Conservation (phyloP, 352 stramenopile species). For the Phytopythium kandeliae region DNA sequence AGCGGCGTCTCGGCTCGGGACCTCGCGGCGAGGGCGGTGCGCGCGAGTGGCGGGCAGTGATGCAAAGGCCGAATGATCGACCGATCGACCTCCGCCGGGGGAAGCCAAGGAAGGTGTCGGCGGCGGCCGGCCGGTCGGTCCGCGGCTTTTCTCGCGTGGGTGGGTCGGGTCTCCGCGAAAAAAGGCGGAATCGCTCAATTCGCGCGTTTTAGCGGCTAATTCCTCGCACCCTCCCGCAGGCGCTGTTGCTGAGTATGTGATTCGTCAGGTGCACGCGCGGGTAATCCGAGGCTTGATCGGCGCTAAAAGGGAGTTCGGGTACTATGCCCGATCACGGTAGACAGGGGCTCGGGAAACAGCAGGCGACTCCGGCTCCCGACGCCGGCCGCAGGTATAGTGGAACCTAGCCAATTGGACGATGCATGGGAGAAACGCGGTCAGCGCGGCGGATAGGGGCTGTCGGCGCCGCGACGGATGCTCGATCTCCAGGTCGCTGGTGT, state of each 20-base stretch:
- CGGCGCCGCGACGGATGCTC: too few species aligned
- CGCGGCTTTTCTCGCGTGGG: too few species aligned
- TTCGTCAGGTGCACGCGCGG: neutral
- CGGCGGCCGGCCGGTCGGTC: too few species aligned
- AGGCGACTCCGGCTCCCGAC: conserved; percentile 2
- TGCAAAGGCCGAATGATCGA: neutral
- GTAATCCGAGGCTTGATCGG: neutral
- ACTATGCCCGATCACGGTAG: neutral
- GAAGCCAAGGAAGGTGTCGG: neutral
- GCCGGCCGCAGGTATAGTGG: neutral
- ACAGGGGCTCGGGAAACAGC: conserved; percentile 6
- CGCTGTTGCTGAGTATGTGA: too few species aligned
- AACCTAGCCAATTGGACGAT: neutral
- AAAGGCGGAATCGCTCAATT: neutral
- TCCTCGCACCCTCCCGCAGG: too few species aligned
- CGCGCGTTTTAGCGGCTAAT: too few species aligned
- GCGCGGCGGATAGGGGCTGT: too few species aligned
- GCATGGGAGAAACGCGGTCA: neutral
- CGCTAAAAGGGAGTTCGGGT: neutral
- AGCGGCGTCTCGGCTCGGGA: too few species aligned
- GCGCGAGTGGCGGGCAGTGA: neutral
- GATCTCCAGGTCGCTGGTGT: too few species aligned
- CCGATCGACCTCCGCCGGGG: neutral
- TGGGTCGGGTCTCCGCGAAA: neutral
- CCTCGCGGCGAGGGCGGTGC: neutral